phyloP scores from a whole-genome alignment of 2,329 filamentous ascomycete genomes.

The Aspergillus pseudoviridinutans region DNA sequence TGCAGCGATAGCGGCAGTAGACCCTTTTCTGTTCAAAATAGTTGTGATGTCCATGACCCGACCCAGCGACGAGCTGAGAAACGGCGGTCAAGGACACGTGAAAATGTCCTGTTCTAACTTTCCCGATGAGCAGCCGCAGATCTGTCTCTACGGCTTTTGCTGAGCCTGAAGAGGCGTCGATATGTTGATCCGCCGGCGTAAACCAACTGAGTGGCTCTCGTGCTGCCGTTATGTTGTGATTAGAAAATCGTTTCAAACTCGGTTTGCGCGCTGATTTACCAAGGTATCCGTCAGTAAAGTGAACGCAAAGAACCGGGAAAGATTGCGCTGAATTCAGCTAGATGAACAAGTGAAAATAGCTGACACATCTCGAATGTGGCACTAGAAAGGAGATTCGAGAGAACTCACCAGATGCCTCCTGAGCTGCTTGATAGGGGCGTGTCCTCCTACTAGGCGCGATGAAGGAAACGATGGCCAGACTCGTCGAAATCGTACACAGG shows the following conservation, averaged over 20 bases:
- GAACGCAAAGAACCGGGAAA: neutral
- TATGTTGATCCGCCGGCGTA: neutral
- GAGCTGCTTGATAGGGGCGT: neutral
- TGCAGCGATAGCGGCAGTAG: constrained; percentile 41
- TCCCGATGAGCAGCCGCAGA: constrained; percentile 10
- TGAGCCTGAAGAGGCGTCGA: neutral
- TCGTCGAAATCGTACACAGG: constrained; percentile 8
- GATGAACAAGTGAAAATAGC: neutral
- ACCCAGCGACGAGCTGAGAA: constrained; percentile 29
- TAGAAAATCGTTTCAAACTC: neutral
- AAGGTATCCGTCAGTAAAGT: neutral
- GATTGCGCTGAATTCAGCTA: neutral
- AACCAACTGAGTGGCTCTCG: neutral
- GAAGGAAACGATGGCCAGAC: constrained; percentile 1
- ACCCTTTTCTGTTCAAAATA: constrained; percentile 49
- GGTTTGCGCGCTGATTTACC: neutral
- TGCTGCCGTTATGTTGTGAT: neutral
- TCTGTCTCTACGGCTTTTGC: constrained; percentile 12
- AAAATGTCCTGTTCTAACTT: constrained; percentile 15
- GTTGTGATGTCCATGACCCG: constrained; percentile 51
- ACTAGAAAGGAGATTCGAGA: neutral
- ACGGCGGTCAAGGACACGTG: constrained; percentile 30
- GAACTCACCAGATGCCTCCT: neutral
- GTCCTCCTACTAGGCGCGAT: neutral
- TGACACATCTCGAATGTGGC: neutral